A percentile compares a stretch with the other conserved stretches of the same genome.
These are phyloP conservation scores for Bolboschoenoplectus hybrid DNA, from an alignment of 202 grass and related monocot genomes.

Conservation along the genomic window DNA sequence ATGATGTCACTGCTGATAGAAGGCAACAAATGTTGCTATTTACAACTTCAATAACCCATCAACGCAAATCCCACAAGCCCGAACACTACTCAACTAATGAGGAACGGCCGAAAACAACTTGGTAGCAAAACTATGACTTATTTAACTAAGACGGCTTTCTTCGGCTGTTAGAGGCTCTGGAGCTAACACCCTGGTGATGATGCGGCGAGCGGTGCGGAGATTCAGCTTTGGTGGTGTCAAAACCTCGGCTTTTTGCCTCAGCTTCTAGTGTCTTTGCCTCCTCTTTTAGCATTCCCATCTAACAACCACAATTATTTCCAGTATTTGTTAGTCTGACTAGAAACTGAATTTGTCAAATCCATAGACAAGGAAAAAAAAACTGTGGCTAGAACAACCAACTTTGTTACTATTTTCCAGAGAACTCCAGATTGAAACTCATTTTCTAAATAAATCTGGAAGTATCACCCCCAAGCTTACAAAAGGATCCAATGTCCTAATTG, in stretches of 20 bases:
- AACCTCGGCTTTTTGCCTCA: constrained; percentile 42
- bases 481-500: neutral
- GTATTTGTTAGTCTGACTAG: constrained; percentile 21
- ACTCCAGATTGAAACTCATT: neutral
- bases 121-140: constrained; percentile 10
- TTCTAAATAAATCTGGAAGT: neutral
- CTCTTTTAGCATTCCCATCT: constrained; percentile 70
- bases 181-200: constrained; percentile 46
- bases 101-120: neutral
- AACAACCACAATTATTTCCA: neutral
- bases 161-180: constrained; percentile 38
- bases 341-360: neutral
- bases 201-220: constrained; percentile 52
- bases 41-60: constrained; percentile 24
- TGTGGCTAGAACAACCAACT: neutral
- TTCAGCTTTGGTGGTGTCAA: constrained; percentile 33
- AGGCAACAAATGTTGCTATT: constrained; percentile 18
- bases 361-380: neutral
- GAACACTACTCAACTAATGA: neutral
- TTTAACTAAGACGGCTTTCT: constrained; percentile 54
- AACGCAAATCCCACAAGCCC: constrained; percentile 26
- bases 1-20: neutral
- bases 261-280: constrained; percentile 70
- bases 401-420: neutral
- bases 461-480: neutral